phyloP scores from a whole-genome alignment of 768 basidiomycete genomes.

The Termitomyces sp. region DNA sequence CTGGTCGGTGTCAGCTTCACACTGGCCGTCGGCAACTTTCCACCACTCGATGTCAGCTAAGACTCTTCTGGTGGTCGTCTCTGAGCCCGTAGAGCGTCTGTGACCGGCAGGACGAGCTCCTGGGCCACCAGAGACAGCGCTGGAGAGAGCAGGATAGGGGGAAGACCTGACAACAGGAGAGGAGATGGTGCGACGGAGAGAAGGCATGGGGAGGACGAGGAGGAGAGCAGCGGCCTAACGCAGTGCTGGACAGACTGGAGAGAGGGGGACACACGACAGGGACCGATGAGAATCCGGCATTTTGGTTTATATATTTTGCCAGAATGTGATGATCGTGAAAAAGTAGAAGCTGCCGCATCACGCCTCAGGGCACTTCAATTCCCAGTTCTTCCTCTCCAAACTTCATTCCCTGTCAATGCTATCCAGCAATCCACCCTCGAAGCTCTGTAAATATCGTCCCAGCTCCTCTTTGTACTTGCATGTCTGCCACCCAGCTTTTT shows the following conservation, averaged over 20 bases:
- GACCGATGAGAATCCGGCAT: conserved; percentile 26
- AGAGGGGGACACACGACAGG: conserved; percentile 27
- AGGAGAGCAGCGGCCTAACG: conserved; percentile 44
- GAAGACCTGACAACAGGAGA: conserved; percentile 64
- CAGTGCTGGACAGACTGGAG: conserved; percentile 31
- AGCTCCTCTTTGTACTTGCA: conserved; percentile 3
- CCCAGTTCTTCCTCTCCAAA: conserved; percentile 13
- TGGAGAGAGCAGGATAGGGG: conserved; percentile 53
- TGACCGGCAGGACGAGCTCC: conserved; percentile 36
- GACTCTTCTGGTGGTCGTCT: conserved; percentile 60
- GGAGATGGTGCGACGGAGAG: conserved; percentile 75
- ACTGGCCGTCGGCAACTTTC: conserved; percentile 72
- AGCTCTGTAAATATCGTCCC: conserved; percentile 9
- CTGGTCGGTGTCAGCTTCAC: conserved; percentile 38
- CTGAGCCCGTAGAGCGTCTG: conserved; percentile 67
- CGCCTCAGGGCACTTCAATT: conserved; percentile 10
- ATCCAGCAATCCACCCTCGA: conserved; percentile 16
- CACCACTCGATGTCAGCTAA: conserved; percentile 89
- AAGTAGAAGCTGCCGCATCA: conserved; percentile 13
- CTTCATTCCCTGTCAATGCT: conserved; percentile 16
- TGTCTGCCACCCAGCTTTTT: conserved; percentile 4
- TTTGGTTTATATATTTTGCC: conserved; percentile 38
- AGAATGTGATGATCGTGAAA: conserved; percentile 26
- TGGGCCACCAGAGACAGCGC: conserved; percentile 19
- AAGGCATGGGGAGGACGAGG: conserved; percentile 46